Percentiles rank a stretch among this genome's conserved stretches.
These are phyloP conservation scores for Wickerhamomyces strasburgensis DNA, from an alignment of 805 yeast genomes.

Conservation along the genomic window DNA sequence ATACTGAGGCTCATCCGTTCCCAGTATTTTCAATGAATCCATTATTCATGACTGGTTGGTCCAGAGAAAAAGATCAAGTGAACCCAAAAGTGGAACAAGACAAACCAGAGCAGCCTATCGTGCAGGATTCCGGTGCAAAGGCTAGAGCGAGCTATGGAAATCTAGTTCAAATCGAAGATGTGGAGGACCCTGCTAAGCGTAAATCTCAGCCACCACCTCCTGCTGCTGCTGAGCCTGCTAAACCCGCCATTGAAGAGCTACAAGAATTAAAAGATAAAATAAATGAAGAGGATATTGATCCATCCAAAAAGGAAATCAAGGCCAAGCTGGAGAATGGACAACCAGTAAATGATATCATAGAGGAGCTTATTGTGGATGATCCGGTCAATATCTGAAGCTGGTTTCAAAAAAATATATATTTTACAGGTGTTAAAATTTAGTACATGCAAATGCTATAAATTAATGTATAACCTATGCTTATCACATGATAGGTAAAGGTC, in stretches of 20 bases:
- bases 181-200: slow-evolving; percentile 1
- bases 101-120: slow-evolving; percentile 1
- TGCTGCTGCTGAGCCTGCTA: slow-evolving; percentile 23
- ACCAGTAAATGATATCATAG: slow-evolving; percentile 14
- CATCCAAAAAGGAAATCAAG: slow-evolving; percentile 4
- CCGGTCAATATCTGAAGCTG: too few relatives aligned
- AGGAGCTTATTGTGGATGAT: slow-evolving; percentile 19
- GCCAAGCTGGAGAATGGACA: slow-evolving; percentile 10
- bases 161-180: too few relatives aligned
- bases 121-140: too few relatives aligned
- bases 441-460: neutral
- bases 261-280: slow-evolving; percentile 10
- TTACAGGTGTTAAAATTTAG: too few relatives aligned
- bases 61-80: too few relatives aligned
- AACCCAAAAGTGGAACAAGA: slow-evolving; percentile 1
- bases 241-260: slow-evolving; percentile 20
- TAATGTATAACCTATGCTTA: neutral
- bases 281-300: slow-evolving; percentile 1
- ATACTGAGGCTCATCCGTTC: slow-evolving; percentile 92
- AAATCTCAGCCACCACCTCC: slow-evolving; percentile 14
- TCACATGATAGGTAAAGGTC: slow-evolving; percentile 79
- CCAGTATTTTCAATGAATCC: slow-evolving; percentile 60
- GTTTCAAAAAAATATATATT: too few relatives aligned
- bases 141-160: too few relatives aligned
- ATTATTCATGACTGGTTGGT: slow-evolving; percentile 59